These are phyloP conservation scores for Collybia nuda DNA, from an alignment of 768 basidiomycete genomes.

Conservation along the genomic window DNA sequence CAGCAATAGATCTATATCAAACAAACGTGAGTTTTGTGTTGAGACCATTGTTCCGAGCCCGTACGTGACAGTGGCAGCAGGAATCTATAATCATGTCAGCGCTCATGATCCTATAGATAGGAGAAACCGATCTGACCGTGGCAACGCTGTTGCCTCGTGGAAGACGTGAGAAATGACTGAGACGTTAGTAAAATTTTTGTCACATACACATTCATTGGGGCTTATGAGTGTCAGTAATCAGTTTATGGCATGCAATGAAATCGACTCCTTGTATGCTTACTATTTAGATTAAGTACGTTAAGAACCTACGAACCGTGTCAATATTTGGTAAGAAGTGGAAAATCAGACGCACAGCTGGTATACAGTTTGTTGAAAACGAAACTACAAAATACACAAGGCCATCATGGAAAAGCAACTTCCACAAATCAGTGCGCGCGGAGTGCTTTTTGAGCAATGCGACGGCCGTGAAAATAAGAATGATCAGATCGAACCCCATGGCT, in stretches of 20 bases:
- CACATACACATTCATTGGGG: constrained; percentile 59
- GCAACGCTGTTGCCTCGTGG: constrained; percentile 38
- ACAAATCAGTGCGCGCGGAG: constrained; percentile 58
- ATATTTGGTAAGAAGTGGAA: constrained; percentile 1
- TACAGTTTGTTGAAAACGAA: constrained; percentile 62
- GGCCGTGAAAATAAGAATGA: constrained; percentile 56
- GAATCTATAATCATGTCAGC: constrained; percentile 39
- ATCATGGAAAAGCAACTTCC: constrained; percentile 70
- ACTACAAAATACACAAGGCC: constrained; percentile 70
- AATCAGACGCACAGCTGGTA: constrained; percentile 60
- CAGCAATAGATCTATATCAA: constrained; percentile 51
- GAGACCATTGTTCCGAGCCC: constrained; percentile 6
- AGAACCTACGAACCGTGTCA: constrained; percentile 37
- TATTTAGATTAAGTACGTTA: constrained; percentile 57
- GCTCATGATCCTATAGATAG: not conserved
- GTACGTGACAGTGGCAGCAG: constrained; percentile 67
- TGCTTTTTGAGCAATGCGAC: constrained; percentile 51
- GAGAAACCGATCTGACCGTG: constrained; percentile 36
- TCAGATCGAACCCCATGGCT: constrained; percentile 73
- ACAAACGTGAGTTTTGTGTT: constrained; percentile 2
- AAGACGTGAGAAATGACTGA: constrained; percentile 5
- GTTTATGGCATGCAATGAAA: not conserved
- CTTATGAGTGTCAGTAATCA: constrained; percentile 26
- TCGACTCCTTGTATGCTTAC: constrained; percentile 32
- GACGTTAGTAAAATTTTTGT: not conserved